These are phyloP conservation scores for Biscogniauxia marginata DNA, from an alignment of 2,329 filamentous ascomycete genomes.

Conservation along the genomic window DNA sequence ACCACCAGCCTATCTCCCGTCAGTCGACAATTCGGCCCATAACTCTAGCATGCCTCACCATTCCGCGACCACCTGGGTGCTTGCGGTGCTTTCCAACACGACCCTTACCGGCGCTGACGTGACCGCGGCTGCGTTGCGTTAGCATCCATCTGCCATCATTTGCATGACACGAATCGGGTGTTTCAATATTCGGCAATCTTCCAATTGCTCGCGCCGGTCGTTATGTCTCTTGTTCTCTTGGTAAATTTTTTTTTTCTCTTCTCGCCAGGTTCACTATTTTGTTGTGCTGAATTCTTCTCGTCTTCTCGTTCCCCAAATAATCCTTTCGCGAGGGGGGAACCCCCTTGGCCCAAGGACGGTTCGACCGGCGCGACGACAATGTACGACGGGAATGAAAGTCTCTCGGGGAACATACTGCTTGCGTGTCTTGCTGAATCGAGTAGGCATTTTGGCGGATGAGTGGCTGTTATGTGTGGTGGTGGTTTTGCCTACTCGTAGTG, in stretches of 20 bases:
- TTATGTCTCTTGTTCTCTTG: neutral
- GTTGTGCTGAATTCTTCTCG: neutral
- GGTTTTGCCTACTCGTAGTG: constrained; percentile 20
- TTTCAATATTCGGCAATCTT: constrained; percentile 4
- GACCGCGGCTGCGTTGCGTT: constrained; percentile 70
- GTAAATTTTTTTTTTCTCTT: constrained; percentile 51
- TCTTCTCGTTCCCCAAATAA: neutral
- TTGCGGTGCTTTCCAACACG: constrained; percentile 99
- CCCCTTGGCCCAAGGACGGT: constrained; percentile 82
- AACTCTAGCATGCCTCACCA: constrained; percentile 53
- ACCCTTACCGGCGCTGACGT: constrained; percentile 97
- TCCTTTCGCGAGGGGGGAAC: too few species aligned
- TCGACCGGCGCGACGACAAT: constrained; percentile 12
- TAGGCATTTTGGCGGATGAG: constrained; percentile 63
- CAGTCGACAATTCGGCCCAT: constrained; percentile 6
- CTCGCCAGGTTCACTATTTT: neutral
- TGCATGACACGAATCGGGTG: neutral
- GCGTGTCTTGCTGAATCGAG: constrained; percentile 72
- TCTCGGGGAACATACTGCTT: constrained; percentile 64
- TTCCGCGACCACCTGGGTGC: constrained; percentile 77
- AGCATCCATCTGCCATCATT: constrained; percentile 25
- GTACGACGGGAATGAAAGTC: neutral
- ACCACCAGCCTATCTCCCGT: constrained; percentile 71
- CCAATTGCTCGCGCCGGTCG: constrained; percentile 13
- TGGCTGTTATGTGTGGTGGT: constrained; percentile 35